Base-by-base conservation (phyloP, 2,329 filamentous ascomycete species). In the Calonectria henricotiae region DNA sequence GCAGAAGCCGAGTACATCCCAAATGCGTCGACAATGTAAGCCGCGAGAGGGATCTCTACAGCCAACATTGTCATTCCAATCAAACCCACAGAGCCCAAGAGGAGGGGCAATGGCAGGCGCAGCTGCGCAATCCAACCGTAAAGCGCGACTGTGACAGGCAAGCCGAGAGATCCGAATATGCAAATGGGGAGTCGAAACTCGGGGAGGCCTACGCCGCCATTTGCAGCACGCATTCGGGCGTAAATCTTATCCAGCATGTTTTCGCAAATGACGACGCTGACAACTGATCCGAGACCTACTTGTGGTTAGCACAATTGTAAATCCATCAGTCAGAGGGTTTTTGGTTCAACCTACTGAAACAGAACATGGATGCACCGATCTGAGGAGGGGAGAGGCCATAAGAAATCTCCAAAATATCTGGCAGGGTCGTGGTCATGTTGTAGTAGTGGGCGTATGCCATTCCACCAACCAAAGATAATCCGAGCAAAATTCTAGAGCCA, bases 61-160 rank as follows among this genome's bases (percentile, higher is more conserved):
- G 51, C 51, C 51, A 58, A 39, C 51, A 58, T 58, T 11, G 51
- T 58, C 32, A 37, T 58, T 58, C 51, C 51, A 5, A 58, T 58
- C 20, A 58, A 58, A n/a, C 51, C 51, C 8, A 58, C 32, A 4
- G 51, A 39, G 20, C 25, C 37, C 32, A 58, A 15, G 9, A 58
- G 51, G 1, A 58, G 32, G 15, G 51, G 35, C 12, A 58, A 9
- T 4, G 51, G 51, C 5, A 39, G 13, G 6, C 20, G 32, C 30
- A 35, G 13, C 7, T 58, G n/a, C 6, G 51, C 51, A 13, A 58
- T 58, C 51, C 51, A 58, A 13, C 51, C 51, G 23, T 58, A 58
- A 8, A 58, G 32, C 15, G 20, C 51, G 20, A 58, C 25, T 2
- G 51, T 58, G 11, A 58, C 30, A 5, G 51, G 51, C 4, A 58